Conservation (phyloP, 1,139 yeast genomes). For the Yamadazyma membranifaciens region DNA sequence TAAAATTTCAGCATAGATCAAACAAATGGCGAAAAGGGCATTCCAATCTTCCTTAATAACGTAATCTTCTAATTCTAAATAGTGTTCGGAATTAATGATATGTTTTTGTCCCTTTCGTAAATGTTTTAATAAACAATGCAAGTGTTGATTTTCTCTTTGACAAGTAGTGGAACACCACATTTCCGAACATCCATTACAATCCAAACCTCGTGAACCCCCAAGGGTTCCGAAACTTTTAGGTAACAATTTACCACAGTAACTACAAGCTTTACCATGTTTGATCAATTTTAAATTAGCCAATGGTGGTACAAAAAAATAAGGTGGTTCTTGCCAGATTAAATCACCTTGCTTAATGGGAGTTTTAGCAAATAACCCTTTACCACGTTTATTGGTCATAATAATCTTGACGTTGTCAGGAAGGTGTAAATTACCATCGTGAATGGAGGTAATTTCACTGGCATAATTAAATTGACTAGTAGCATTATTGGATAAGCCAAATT, state of each 20-base stretch:
- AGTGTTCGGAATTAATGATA: constrained; percentile 45
- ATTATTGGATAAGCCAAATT: constrained; percentile 49
- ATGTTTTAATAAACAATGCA: constrained; percentile 66
- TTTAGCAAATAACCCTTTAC: constrained; percentile 52
- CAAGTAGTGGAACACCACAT: constrained; percentile 74
- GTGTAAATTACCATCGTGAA: constrained; percentile 46
- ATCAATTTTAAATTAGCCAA: constrained; percentile 65
- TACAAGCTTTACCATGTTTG: constrained; percentile 69
- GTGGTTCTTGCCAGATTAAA: constrained; percentile 58
- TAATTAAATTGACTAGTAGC: constrained; percentile 39
- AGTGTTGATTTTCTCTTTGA: constrained; percentile 47
- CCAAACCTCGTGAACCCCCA: constrained; percentile 45
- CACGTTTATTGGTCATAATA: constrained; percentile 36
- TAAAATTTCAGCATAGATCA: constrained; percentile 51
- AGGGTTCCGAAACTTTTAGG: constrained; percentile 19
- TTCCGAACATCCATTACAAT: constrained; percentile 65
- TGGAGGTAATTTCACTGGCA: constrained; percentile 54
- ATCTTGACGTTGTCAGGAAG: constrained; percentile 49
- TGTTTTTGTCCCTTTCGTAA: constrained; percentile 29
- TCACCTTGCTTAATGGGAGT: constrained; percentile 47
- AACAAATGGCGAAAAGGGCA: constrained; percentile 65
- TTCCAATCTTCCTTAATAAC: constrained; percentile 68
- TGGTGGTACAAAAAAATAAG: constrained; percentile 69
- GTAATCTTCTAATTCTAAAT: constrained; percentile 56
- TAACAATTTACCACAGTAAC: constrained; percentile 71